Conservation (phyloP, 768 basidiomycete genomes). For the Hericium alpestre region DNA sequence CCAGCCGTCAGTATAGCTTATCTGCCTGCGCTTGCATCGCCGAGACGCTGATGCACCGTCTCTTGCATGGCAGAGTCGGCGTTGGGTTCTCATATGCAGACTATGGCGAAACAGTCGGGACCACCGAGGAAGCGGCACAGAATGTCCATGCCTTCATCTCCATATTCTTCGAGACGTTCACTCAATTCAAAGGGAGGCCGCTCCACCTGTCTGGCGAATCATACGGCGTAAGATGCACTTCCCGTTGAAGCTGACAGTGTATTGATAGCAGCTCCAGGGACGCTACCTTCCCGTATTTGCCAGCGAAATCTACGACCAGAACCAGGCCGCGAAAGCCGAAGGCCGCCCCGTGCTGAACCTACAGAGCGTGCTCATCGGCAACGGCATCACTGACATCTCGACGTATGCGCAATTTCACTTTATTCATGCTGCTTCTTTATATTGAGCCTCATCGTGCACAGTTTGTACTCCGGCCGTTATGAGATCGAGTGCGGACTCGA, state of each 20-base stretch:
- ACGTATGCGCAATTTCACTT: constrained; percentile 24
- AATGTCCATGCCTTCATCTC: constrained; percentile 67
- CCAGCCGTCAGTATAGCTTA: constrained; percentile 27
- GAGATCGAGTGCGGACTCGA: constrained; percentile 41
- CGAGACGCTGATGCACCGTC: background rate
- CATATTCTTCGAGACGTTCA: constrained; percentile 75
- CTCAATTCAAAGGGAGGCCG: constrained; percentile 54
- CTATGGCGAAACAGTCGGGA: constrained; percentile 55
- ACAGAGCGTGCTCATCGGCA: constrained; percentile 64
- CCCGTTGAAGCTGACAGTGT: background rate
- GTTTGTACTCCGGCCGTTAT: constrained; percentile 32
- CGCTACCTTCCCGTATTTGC: constrained; percentile 70
- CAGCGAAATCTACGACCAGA: constrained; percentile 66
- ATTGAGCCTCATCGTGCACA: constrained; percentile 12
- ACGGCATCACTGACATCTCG: constrained; percentile 49
- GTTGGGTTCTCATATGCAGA: constrained; percentile 69
- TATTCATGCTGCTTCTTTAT: background rate
- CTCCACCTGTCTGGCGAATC: constrained; percentile 67
- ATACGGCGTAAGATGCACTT: constrained; percentile 45
- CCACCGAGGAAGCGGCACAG: constrained; percentile 71
- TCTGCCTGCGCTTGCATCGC: background rate
- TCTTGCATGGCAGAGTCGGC: constrained; percentile 36
- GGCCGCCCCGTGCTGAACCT: constrained; percentile 53
- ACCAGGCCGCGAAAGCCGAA: constrained; percentile 37
- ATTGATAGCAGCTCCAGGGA: constrained; percentile 30